Evolutionary conservation across 2,329 filamentous ascomycete species (phyloP).

Genomic region (Alternaria atra): DNA sequence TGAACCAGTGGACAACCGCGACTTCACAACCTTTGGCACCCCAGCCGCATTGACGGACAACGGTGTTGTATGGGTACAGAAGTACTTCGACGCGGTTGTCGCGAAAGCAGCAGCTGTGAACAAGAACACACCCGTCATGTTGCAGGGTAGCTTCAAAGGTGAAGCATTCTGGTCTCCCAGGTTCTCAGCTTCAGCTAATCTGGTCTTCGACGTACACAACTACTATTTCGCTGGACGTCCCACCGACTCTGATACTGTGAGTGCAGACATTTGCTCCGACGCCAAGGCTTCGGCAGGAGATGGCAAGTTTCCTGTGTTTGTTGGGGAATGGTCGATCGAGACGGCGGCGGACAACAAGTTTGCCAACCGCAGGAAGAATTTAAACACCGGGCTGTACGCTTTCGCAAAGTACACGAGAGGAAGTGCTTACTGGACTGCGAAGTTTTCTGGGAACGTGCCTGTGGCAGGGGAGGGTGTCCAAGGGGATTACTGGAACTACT

Average conservation of each 20-base stretch:
- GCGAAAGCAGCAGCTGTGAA: slow-evolving; percentile 23
- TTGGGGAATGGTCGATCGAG: neutral
- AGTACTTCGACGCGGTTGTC: slow-evolving; percentile 41
- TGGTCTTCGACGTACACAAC: slow-evolving; percentile 36
- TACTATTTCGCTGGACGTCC: slow-evolving; percentile 36
- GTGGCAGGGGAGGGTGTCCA: neutral
- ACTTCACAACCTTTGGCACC: slow-evolving; percentile 46
- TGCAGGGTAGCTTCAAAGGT: slow-evolving; percentile 30
- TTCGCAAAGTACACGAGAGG: neutral
- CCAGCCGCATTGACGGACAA: slow-evolving; percentile 40
- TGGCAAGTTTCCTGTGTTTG: neutral
- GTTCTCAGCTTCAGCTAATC: slow-evolving; percentile 21
- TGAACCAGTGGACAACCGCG: slow-evolving; percentile 46
- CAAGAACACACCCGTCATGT: slow-evolving; percentile 27
- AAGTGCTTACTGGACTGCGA: neutral
- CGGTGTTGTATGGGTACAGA: slow-evolving; percentile 44
- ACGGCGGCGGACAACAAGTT: neutral
- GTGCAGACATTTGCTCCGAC: neutral
- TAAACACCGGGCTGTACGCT: neutral
- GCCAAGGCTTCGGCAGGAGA: neutral
- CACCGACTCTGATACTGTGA: slow-evolving; percentile 19
- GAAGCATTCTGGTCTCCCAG: slow-evolving; percentile 28
- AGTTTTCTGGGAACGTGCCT: neutral
- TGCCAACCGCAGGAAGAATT: neutral
- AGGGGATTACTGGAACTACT: neutral